phyloP scores from a whole-genome alignment of 805 yeast genomes.

The Schwanniomyces polymorphus region DNA sequence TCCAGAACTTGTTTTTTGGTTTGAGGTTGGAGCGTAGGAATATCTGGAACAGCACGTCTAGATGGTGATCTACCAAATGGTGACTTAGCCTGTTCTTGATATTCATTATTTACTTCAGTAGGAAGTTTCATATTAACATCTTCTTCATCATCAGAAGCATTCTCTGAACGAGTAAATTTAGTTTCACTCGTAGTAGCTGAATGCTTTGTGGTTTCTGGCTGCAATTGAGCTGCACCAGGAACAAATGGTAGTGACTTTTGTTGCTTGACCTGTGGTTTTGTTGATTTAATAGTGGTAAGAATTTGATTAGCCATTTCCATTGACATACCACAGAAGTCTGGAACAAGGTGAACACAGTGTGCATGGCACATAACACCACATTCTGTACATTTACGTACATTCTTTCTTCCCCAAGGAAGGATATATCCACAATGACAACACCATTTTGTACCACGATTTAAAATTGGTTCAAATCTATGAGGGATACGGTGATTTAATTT shows the following conservation, averaged over 20 bases:
- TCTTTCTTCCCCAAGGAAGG: constrained; percentile 91
- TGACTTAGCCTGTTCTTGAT: constrained; percentile 27
- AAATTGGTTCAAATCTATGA: constrained; percentile 89
- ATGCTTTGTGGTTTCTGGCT: not conserved
- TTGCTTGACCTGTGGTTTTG: constrained; percentile 35
- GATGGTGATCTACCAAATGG: constrained; percentile 19
- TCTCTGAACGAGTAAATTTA: constrained; percentile 6
- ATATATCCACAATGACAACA: constrained; percentile 99
- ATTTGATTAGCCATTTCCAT: constrained; percentile 95
- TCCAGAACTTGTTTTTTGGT: constrained; percentile 6
- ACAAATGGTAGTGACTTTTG: constrained; percentile 7
- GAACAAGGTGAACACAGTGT: constrained; percentile 89
- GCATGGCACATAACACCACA: constrained; percentile 96
- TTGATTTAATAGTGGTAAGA: constrained; percentile 75
- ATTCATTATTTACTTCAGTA: constrained; percentile 23
- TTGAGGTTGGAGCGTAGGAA: constrained; percentile 17
- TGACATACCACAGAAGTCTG: constrained; percentile 98
- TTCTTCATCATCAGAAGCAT: constrained; percentile 22
- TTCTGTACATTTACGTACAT: constrained; percentile 86
- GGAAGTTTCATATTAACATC: constrained; percentile 24
- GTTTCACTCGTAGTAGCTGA: constrained; percentile 6
- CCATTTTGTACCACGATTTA: constrained; percentile 97
- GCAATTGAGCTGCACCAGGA: constrained; percentile 1
- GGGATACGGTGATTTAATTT: constrained; percentile 95
- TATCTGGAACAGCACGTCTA: constrained; percentile 24